Percentiles rank a stretch among this genome's conserved stretches.
Conservation (phyloP, 1,139 yeast genomes). For the Yamadazyma membranifaciens region DNA sequence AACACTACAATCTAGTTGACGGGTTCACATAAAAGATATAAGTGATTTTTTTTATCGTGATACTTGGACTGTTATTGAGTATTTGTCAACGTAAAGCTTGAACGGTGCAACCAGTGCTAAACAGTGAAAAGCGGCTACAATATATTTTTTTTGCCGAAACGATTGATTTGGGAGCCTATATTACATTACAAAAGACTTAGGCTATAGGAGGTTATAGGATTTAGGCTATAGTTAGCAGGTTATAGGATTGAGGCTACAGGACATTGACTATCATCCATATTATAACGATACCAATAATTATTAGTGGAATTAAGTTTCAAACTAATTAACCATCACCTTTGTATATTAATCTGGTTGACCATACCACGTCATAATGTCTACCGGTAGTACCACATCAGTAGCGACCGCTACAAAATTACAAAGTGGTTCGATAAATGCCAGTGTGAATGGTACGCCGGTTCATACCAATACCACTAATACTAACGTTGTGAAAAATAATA, state of each 20-base stretch:
- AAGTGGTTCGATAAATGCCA: slow-evolving; percentile 3
- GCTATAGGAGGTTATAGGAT: too few relatives aligned
- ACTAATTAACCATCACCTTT: neutral
- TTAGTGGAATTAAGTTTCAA: slow-evolving; percentile 1
- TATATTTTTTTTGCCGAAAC: too few relatives aligned
- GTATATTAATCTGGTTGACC: neutral
- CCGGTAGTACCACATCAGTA: slow-evolving; percentile 3
- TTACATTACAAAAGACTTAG: too few relatives aligned
- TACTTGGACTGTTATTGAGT: too few relatives aligned
- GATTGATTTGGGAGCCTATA: too few relatives aligned
- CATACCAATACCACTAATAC: neutral
- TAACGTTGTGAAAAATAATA: slow-evolving; percentile 14
- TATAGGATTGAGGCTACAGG: too few relatives aligned
- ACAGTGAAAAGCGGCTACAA: too few relatives aligned
- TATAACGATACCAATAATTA: too few relatives aligned
- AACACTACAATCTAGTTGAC: neutral
- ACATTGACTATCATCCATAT: too few relatives aligned
- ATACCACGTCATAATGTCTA: slow-evolving; percentile 1
- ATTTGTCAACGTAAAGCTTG: too few relatives aligned
- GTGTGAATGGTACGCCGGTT: slow-evolving; percentile 2
- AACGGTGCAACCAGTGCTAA: too few relatives aligned
- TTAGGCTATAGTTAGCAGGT: too few relatives aligned
- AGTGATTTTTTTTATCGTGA: neutral
- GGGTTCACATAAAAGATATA: neutral
- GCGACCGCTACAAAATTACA: slow-evolving; percentile 3